Evolutionary conservation across 306 rosid species (phyloP).

Genomic region (Acacia crassicarpa): DNA sequence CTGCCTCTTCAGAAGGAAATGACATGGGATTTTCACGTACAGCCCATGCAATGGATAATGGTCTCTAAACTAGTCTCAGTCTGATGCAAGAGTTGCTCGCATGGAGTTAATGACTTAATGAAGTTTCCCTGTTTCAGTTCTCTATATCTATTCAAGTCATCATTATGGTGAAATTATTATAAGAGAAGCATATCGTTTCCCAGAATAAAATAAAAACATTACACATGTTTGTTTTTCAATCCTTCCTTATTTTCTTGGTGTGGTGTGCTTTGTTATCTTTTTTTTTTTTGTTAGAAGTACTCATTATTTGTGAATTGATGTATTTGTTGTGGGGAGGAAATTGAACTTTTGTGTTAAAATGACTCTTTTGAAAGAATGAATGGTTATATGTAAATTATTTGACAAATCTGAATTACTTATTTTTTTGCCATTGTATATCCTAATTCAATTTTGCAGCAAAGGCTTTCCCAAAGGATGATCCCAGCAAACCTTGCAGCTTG

Average conservation of each 20-base stretch:
- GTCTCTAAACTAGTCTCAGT: not conserved
- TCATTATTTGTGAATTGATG: not conserved
- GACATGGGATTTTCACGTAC: not conserved
- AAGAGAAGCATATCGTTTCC: not conserved
- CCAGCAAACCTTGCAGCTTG: slow-evolving; percentile 57
- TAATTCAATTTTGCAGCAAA: slow-evolving; percentile 53
- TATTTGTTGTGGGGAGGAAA: not conserved
- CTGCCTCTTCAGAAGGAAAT: not conserved
- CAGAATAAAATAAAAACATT: not conserved
- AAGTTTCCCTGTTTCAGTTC: not conserved
- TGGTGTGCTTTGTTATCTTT: not conserved
- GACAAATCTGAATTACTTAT: not conserved
- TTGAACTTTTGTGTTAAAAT: not conserved
- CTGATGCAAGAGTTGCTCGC: not conserved
- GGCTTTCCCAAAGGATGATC: slow-evolving; percentile 73
- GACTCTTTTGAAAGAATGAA: not conserved
- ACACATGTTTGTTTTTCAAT: not conserved
- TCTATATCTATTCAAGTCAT: not conserved
- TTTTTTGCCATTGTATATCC: not conserved
- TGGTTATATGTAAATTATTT: not conserved
- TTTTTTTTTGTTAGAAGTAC: not conserved
- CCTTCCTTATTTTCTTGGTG: too few species aligned
- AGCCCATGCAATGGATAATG: not conserved
- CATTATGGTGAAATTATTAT: not conserved
- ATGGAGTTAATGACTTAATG: not conserved